phyloP scores from a whole-genome alignment of 23 red algal genomes.

The Cyanidium caldarium region DNA sequence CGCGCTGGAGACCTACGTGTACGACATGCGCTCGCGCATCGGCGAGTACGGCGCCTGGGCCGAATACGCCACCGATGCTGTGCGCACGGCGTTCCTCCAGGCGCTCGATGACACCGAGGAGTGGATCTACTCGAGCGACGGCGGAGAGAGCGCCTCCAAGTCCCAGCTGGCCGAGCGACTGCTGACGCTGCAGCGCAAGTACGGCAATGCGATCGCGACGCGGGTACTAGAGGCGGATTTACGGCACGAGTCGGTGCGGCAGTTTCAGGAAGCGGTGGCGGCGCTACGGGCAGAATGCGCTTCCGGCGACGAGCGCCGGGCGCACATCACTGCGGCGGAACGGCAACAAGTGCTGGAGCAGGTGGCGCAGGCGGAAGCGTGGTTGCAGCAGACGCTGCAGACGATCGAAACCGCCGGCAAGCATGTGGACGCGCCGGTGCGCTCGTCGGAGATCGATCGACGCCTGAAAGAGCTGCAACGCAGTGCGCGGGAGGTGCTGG shows the following conservation, averaged over 20 bases:
- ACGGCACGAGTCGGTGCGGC: slow-evolving; percentile 12
- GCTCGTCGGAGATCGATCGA: slow-evolving; percentile 23
- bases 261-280: slow-evolving; percentile 21
- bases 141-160: not conserved
- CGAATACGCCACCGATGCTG: slow-evolving; percentile 23
- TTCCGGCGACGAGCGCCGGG: slow-evolving; percentile 21
- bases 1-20: slow-evolving; percentile 88
- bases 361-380: slow-evolving; percentile 38
- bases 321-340: slow-evolving; percentile 48
- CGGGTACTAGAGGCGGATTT: not conserved
- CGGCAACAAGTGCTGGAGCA: slow-evolving; percentile 32
- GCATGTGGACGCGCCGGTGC: slow-evolving; percentile 42
- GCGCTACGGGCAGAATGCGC: slow-evolving; percentile 25
- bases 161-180: not conserved
- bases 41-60: slow-evolving; percentile 52
- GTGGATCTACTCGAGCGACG: slow-evolving; percentile 98
- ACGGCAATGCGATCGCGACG: not conserved
- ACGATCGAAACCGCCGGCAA: slow-evolving; percentile 25
- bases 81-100: slow-evolving; percentile 24
- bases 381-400: slow-evolving; percentile 29
- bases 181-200: not conserved
- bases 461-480: slow-evolving; percentile 17
- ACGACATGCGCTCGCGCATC: slow-evolving; percentile 74
- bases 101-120: slow-evolving; percentile 61
- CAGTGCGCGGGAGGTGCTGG: not conserved